Base-by-base conservation (phyloP, 2,329 filamentous ascomycete species). In the Talaromyces sp. region DNA sequence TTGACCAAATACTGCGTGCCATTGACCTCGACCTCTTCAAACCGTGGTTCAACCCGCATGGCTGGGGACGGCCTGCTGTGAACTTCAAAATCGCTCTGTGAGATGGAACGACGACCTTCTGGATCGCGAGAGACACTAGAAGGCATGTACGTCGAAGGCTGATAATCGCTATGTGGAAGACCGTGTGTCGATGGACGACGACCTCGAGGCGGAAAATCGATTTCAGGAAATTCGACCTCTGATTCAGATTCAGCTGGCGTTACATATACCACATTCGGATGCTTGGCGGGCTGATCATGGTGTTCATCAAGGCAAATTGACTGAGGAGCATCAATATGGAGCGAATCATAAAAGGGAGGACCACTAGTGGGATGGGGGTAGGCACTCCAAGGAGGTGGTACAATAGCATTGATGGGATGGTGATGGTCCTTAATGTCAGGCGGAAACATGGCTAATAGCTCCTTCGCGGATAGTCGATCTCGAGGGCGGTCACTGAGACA, bases 401-500 rank as follows among this genome's bases (percentile, higher is more conserved):
- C 47, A 27, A 64, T 25, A 37, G 54, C 35, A 49, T 57, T 39
- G 7, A 56, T 37, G 11, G 54, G 54, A 17, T 56, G 27, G 6
- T 13, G 54, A 41, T 50, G 47, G 7, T 50, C 59, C 33, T 54
- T 52, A 1, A 39, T 31, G 13, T 72, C 68, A 17, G 68, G 64
- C 8, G 92, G 91, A 67, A 96, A 95, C 69, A 88, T 80, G 0
- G 78, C 75, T 15, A 96, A 81, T 15, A 98, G 83, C 31, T 89
- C 84, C 58, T 87, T 87, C 3, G 95, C 94, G 60, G 92, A 88
- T 11, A 87, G 80, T 60, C 95, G 87, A 63, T 87, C 81, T 64
- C 90, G 87, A 7, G 95, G 94, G 66, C 88, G 84, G 33, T 89
- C 84, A 68, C 86, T 90, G 61, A 98, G 82, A 74, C 94, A 98